These are phyloP conservation scores for Dioszegia crocea DNA, from an alignment of 768 basidiomycete species.

Conservation along the genomic window DNA sequence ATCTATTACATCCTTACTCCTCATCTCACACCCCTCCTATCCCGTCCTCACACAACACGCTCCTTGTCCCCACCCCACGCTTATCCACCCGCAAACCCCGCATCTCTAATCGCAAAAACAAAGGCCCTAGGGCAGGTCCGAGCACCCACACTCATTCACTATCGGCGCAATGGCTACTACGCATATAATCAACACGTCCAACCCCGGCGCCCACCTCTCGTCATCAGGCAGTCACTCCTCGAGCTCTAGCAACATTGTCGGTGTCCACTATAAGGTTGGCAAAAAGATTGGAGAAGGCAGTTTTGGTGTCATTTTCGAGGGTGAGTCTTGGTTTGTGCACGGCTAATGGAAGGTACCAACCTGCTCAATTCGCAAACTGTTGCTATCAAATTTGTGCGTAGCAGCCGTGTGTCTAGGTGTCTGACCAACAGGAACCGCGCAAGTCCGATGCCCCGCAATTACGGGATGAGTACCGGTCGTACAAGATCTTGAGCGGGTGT, in stretches of 20 bases:
- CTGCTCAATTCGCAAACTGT: slow-evolving; percentile 97
- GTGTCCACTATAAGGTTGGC: slow-evolving; percentile 95
- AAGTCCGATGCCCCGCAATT: slow-evolving; percentile 98
- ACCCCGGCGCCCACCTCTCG: slow-evolving; percentile 37
- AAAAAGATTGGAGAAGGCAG: slow-evolving; percentile 97
- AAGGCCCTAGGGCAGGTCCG: neutral
- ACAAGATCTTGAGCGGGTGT: slow-evolving; percentile 88
- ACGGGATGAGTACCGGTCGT: slow-evolving; percentile 96
- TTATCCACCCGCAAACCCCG: too few species aligned
- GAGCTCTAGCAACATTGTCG: slow-evolving; percentile 60
- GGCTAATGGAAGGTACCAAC: slow-evolving; percentile 66
- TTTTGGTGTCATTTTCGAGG: slow-evolving; percentile 98
- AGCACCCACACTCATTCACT: neutral
- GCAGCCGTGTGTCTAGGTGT: neutral
- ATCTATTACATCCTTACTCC: neutral
- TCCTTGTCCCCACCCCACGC: neutral
- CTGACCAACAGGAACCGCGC: slow-evolving; percentile 55
- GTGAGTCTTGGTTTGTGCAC: slow-evolving; percentile 49
- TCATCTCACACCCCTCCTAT: neutral
- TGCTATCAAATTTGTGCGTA: slow-evolving; percentile 98
- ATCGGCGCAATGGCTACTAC: slow-evolving; percentile 40
- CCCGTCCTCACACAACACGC: neutral
- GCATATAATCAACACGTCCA: slow-evolving; percentile 46
- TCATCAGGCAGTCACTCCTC: slow-evolving; percentile 38
- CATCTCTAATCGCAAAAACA: neutral